Conservation (phyloP, 2,329 filamentous ascomycete species). For the Aspergillus sp. region DNA sequence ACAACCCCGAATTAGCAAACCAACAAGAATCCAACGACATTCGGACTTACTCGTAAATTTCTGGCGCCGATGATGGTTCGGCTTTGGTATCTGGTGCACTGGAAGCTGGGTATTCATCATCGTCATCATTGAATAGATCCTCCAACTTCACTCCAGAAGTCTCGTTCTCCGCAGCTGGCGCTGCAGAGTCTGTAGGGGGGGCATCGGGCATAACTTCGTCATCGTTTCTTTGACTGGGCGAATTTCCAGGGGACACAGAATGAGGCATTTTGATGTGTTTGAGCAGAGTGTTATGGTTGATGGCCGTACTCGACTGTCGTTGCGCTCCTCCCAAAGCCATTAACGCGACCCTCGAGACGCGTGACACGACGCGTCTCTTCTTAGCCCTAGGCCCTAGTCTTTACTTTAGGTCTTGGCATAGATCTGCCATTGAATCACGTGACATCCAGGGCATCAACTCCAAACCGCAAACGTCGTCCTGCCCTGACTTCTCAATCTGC, state of each 20-base stretch:
- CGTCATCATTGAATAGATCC: constrained; percentile 57
- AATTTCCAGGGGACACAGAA: constrained; percentile 32
- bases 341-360: constrained; percentile 19
- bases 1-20: constrained; percentile 5
- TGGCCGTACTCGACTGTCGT: not conserved
- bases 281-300: not conserved
- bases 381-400: constrained; percentile 15
- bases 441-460: too few relatives aligned
- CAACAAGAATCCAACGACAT: not conserved
- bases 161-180: constrained; percentile 8
- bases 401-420: too few relatives aligned
- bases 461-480: too few relatives aligned
- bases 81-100: constrained; percentile 45
- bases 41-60: constrained; percentile 31
- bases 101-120: constrained; percentile 52
- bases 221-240: constrained; percentile 33
- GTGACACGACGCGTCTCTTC: constrained; percentile 16
- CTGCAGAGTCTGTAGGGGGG: constrained; percentile 11
- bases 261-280: constrained; percentile 29
- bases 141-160: constrained; percentile 45
- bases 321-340: constrained; percentile 2
- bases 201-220: constrained; percentile 41
- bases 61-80: constrained; percentile 35
- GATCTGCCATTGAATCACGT: too few relatives aligned
- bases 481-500: too few relatives aligned